Conservation (phyloP, 805 yeast genomes). For the Candida morakotiae region DNA sequence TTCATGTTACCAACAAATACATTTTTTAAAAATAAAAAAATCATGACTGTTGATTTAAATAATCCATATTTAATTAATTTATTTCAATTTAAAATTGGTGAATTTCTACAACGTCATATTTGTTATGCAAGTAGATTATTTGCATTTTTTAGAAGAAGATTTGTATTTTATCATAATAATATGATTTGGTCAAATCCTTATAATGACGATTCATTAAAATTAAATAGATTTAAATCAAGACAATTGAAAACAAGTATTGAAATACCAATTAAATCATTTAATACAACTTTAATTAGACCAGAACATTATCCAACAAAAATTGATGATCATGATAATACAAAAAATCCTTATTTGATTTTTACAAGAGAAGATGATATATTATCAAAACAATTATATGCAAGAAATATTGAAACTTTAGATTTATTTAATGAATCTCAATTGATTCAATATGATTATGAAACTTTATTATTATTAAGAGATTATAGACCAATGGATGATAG, state of each 20-base stretch:
- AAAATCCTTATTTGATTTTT: constrained; percentile 8
- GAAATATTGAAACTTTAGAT: constrained; percentile 23
- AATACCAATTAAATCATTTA: constrained; percentile 18
- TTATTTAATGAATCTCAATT: constrained; percentile 16
- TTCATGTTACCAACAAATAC: constrained; percentile 14
- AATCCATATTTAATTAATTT: constrained; percentile 9
- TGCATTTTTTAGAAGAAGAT: constrained; percentile 19
- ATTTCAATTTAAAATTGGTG: constrained; percentile 9
- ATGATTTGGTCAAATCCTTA: constrained; percentile 15
- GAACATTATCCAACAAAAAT: constrained; percentile 19
- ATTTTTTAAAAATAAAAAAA: constrained; percentile 10
- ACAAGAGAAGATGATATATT: constrained; percentile 19
- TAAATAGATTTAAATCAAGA: constrained; percentile 13
- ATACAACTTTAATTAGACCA: constrained; percentile 19
- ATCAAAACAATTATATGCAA: constrained; percentile 16
- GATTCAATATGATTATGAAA: constrained; percentile 21
- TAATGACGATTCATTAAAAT: constrained; percentile 7
- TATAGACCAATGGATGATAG: constrained; percentile 17
- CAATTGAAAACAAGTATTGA: constrained; percentile 17
- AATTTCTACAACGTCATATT: constrained; percentile 20
- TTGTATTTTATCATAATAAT: constrained; percentile 14
- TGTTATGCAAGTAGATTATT: constrained; percentile 20
- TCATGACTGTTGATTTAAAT: constrained; percentile 6
- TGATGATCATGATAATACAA: constrained; percentile 5
- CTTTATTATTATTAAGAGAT: constrained; percentile 21